phyloP scores from a whole-genome alignment of 331 rosid genomes.

The Quercus lobata region DNA sequence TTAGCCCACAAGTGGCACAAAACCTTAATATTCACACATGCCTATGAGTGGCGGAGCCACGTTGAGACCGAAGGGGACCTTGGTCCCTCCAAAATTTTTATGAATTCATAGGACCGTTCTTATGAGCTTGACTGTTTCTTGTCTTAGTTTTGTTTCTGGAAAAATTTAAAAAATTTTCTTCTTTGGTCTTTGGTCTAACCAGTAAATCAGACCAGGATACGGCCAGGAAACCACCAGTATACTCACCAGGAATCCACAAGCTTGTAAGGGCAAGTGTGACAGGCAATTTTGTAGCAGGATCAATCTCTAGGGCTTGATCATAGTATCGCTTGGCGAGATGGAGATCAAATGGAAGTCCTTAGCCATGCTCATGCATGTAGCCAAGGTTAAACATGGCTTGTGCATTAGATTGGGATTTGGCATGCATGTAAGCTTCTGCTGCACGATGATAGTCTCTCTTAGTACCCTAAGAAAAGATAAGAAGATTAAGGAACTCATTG shows the following conservation, averaged over 20 bases:
- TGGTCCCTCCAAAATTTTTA: too few relatives aligned
- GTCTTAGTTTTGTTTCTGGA: too few relatives aligned
- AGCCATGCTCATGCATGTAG: constrained; percentile 95
- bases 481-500: constrained; percentile 3
- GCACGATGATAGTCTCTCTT: constrained; percentile 88
- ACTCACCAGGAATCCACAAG: constrained; percentile 86
- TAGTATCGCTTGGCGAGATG: constrained; percentile 92
- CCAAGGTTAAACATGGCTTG: constrained; percentile 99
- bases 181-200: too few relatives aligned
- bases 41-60: too few relatives aligned
- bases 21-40: too few relatives aligned
- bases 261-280: constrained; percentile 81
- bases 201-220: constrained; percentile 24
- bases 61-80: too few relatives aligned
- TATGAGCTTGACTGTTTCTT: too few relatives aligned
- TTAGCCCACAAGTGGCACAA: too few relatives aligned
- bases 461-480: constrained; percentile 58
- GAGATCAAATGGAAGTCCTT: constrained; percentile 87
- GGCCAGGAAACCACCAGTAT: too few relatives aligned
- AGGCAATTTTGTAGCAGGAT: constrained; percentile 78
- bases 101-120: too few relatives aligned
- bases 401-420: constrained; percentile 82
- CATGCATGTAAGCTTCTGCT: constrained; percentile 97
- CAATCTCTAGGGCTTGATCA: constrained; percentile 80
- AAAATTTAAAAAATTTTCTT: too few relatives aligned